These are phyloP conservation scores for Hordeum marinum DNA, from an alignment of 176 grass and related monocot species.

Conservation along the genomic window DNA sequence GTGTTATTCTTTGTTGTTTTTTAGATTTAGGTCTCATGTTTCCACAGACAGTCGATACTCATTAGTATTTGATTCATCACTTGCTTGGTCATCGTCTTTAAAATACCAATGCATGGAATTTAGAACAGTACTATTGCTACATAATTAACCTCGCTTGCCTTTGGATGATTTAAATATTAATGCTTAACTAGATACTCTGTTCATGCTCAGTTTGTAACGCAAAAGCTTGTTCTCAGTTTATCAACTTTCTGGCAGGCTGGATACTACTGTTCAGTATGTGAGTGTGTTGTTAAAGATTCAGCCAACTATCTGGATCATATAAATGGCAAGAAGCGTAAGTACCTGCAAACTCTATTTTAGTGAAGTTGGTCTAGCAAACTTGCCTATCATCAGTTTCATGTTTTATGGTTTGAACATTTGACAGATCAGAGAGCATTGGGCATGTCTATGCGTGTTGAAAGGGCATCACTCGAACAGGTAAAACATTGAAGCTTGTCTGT, in stretches of 20 bases:
- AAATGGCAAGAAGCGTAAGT: constrained; percentile 98
- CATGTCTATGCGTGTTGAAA: constrained; percentile 99
- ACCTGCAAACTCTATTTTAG: constrained; percentile 13
- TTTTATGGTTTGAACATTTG: constrained; percentile 27
- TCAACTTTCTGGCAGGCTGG: constrained; percentile 57
- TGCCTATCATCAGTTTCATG: not conserved
- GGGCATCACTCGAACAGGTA: constrained; percentile 94
- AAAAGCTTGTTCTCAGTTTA: not conserved
- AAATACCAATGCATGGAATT: not conserved
- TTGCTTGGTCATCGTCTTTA: not conserved
- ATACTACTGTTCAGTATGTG: constrained; percentile 95
- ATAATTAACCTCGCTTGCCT: not conserved
- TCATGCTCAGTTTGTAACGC: not conserved
- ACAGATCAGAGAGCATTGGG: constrained; percentile 98
- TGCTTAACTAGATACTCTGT: not conserved
- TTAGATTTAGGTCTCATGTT: not conserved
- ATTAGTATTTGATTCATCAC: not conserved
- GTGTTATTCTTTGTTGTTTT: not conserved
- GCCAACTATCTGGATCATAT: constrained; percentile 99
- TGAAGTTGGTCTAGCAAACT: constrained; percentile 11
- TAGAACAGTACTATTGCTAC: not conserved
- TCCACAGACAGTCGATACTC: not conserved
- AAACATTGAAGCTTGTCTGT: constrained; percentile 5
- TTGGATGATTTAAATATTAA: not conserved
- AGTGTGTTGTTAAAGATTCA: constrained; percentile 98